These are phyloP conservation scores for Sporothrix mexicana DNA, from an alignment of 2,329 filamentous ascomycete species.

Conservation along the genomic window DNA sequence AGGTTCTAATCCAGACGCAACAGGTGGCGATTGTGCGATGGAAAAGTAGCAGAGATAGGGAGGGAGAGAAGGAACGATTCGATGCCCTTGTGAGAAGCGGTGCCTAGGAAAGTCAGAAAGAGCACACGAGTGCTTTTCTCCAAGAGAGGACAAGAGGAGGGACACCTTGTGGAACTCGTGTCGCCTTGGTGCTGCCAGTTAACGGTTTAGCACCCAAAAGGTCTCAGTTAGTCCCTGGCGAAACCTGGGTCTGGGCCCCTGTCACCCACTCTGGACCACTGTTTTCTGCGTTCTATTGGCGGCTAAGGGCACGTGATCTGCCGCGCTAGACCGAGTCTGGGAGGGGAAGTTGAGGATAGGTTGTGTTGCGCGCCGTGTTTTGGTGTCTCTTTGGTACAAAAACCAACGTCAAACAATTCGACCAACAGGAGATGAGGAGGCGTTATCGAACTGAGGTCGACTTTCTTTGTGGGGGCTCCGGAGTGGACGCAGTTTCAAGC, in stretches of 20 bases:
- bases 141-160: slow-evolving; percentile 24
- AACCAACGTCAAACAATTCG: background rate
- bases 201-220: too few relatives aligned
- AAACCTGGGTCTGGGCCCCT: slow-evolving; percentile 21
- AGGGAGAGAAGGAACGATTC: slow-evolving; percentile 3
- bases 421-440: slow-evolving; percentile 22
- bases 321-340: slow-evolving; percentile 4
- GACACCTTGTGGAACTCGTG: slow-evolving; percentile 23
- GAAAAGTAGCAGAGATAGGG: background rate
- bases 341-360: background rate
- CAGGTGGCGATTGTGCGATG: background rate
- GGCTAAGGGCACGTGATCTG: background rate
- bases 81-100: background rate
- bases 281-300: too few relatives aligned
- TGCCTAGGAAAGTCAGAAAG: slow-evolving; percentile 16
- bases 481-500: background rate
- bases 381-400: background rate
- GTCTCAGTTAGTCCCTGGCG: too few relatives aligned
- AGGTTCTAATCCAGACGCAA: background rate
- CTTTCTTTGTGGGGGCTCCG: slow-evolving; percentile 8
- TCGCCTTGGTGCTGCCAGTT: slow-evolving; percentile 10
- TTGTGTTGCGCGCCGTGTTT: background rate
- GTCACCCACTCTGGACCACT: background rate
- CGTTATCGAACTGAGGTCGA: background rate
- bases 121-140: slow-evolving; percentile 29